Conservation (phyloP, 2,329 filamentous ascomycete species). For the Exophiala xenobiotica region DNA sequence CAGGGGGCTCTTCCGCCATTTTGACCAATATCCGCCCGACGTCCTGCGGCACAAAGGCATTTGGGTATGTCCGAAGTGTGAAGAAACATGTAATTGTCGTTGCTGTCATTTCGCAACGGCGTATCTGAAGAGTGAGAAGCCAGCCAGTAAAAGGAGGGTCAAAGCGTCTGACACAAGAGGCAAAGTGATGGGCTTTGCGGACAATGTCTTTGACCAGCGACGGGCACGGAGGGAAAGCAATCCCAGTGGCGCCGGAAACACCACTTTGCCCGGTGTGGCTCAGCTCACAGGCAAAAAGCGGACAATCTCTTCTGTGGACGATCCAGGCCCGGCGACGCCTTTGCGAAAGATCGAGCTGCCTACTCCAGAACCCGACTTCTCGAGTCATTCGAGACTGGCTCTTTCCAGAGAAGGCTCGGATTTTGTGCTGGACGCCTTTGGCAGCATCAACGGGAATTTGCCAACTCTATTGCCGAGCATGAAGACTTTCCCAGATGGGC, state of each 20-base stretch:
- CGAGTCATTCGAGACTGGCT: conserved; percentile 15
- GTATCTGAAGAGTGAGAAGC: conserved; percentile 38
- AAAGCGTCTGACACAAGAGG: conserved; percentile 37
- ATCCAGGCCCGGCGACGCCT: conserved; percentile 22
- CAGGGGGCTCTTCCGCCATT: conserved; percentile 39
- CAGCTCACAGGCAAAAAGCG: conserved; percentile 29
- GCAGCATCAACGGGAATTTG: conserved; percentile 12
- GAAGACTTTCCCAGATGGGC: conserved; percentile 26
- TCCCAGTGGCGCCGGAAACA: conserved; percentile 2
- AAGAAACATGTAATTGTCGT: conserved; percentile 38
- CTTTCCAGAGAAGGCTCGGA: conserved; percentile 27
- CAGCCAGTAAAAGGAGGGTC: conserved; percentile 34
- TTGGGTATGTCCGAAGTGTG: conserved; percentile 39
- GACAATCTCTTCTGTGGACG: conserved; percentile 23
- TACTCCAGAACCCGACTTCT: conserved; percentile 29
- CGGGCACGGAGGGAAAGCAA: conserved; percentile 30
- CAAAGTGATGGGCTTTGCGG: conserved; percentile 38
- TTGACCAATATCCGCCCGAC: conserved; percentile 36
- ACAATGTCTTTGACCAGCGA: conserved; percentile 41
- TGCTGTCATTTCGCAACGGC: conserved; percentile 38
- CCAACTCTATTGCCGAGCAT: conserved; percentile 25
- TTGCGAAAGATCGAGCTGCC: conserved; percentile 28
- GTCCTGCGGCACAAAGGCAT: conserved; percentile 34
- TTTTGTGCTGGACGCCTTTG: conserved; percentile 19
- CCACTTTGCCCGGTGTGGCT: conserved; percentile 10